Percentiles rank a stretch among this genome's conserved stretches.
phyloP scores from a whole-genome alignment of 495 filamentous ascomycete genomes.

The Aspergillus avenaceus region DNA sequence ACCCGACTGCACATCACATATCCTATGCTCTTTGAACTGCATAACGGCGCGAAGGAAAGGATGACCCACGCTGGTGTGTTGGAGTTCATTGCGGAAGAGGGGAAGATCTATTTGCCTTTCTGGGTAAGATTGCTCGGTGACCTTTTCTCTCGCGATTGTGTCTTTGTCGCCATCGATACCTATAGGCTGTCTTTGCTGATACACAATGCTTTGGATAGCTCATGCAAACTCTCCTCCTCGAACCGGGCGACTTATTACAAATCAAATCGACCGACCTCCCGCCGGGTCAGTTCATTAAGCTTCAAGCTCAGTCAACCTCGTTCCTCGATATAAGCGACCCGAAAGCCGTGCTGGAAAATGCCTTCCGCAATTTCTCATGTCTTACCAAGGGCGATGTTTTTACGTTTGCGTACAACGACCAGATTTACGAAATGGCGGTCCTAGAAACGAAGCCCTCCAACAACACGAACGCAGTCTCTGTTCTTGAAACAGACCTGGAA shows the following conservation, averaged over 20 bases:
- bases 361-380: constrained; percentile 90
- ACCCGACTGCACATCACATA: constrained; percentile 96
- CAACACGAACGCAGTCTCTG: constrained; percentile 74
- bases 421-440: constrained; percentile 85
- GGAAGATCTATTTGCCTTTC: constrained; percentile 89
- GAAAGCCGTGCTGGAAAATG: constrained; percentile 95
- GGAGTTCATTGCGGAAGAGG: constrained; percentile 97
- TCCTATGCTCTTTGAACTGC: constrained; percentile 93
- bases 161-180: no score
- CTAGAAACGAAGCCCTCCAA: constrained; percentile 84
- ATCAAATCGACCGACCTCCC: constrained; percentile 90
- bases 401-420: constrained; percentile 92
- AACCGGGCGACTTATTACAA: constrained; percentile 90
- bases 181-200: background rate
- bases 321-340: constrained; percentile 97
- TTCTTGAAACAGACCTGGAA: constrained; percentile 89
- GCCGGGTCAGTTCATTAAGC: constrained; percentile 84
- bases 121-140: constrained; percentile 60
- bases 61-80: constrained; percentile 90
- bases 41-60: constrained; percentile 74
- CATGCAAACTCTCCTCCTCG: constrained; percentile 86
- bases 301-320: constrained; percentile 84
- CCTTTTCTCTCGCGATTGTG: background rate
- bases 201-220: constrained; percentile 49
- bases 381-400: constrained; percentile 90